Conservation (phyloP, 768 basidiomycete genomes). For the Lyophyllum semitale region DNA sequence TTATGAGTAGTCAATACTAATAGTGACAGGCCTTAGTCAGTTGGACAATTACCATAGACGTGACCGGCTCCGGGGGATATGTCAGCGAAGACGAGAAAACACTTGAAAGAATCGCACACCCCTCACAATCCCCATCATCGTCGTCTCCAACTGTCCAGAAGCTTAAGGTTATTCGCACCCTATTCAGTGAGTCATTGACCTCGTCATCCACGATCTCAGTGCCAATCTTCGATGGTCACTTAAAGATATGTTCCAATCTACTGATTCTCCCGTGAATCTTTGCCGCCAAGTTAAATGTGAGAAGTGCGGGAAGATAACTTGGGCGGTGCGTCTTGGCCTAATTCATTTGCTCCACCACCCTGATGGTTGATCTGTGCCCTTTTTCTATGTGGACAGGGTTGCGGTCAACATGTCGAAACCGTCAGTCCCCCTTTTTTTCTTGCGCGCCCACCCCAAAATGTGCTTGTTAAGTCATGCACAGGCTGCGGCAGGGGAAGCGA, state of each 20-base stretch:
- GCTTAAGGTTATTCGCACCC: background rate
- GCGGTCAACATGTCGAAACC: conserved; percentile 64
- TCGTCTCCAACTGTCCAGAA: background rate
- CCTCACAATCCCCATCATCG: background rate
- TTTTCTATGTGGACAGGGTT: conserved; percentile 51
- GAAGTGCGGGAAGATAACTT: conserved; percentile 68
- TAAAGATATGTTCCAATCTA: conserved; percentile 9
- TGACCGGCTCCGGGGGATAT: background rate
- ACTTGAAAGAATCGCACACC: background rate
- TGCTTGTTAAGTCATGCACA: background rate
- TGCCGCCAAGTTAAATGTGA: conserved; percentile 63
- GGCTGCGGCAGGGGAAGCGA: background rate
- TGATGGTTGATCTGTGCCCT: conserved; percentile 13
- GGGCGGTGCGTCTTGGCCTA: conserved; percentile 67
- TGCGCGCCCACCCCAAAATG: conserved; percentile 9
- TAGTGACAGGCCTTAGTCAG: no score
- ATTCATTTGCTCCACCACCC: no score
- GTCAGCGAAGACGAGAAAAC: background rate
- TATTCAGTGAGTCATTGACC: background rate
- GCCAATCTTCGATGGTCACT: background rate
- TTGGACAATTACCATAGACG: no score
- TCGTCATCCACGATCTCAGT: background rate
- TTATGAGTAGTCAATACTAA: background rate
- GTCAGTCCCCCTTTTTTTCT: conserved; percentile 41
- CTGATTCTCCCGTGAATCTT: conserved; percentile 41